phyloP scores from a whole-genome alignment of 2,329 filamentous ascomycete genomes.

The Sporothrix globosa region DNA sequence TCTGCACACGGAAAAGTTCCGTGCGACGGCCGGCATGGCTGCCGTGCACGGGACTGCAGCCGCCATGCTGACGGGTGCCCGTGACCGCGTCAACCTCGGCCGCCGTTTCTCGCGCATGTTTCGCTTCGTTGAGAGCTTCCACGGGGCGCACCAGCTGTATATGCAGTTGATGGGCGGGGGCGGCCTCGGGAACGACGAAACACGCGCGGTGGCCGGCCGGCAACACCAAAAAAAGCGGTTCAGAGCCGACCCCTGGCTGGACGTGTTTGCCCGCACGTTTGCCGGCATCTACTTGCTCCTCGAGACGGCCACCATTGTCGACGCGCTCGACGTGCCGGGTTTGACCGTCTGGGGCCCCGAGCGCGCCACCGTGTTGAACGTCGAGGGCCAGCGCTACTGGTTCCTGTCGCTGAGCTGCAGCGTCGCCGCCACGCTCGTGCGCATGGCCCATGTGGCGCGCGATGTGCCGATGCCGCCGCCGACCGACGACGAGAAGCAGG shows the following conservation, averaged over 20 bases:
- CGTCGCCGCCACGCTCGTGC: constrained; percentile 49
- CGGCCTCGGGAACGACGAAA: not conserved
- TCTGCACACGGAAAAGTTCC: not conserved
- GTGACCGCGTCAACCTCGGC: constrained; percentile 50
- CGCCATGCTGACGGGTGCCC: constrained; percentile 40
- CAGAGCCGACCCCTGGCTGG: constrained; percentile 51
- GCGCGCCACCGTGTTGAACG: constrained; percentile 51
- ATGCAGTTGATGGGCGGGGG: not conserved
- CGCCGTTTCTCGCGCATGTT: constrained; percentile 70
- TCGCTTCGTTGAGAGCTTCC: constrained; percentile 66
- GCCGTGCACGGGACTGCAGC: constrained; percentile 39
- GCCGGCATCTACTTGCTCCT: constrained; percentile 69
- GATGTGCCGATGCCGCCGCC: constrained; percentile 44
- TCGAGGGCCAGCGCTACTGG: constrained; percentile 72
- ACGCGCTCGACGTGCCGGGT: constrained; percentile 51
- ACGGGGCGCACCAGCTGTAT: constrained; percentile 53
- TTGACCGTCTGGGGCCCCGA: constrained; percentile 58
- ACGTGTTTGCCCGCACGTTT: constrained; percentile 60
- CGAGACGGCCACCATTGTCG: constrained; percentile 65
- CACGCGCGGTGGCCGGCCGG: too few species aligned
- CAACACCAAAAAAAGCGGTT: not conserved
- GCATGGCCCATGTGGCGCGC: constrained; percentile 47
- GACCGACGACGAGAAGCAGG: constrained; percentile 37
- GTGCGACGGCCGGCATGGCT: not conserved
- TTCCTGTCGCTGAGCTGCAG: constrained; percentile 63